These are phyloP conservation scores for Parastagonospora avenae DNA, from an alignment of 2,329 filamentous ascomycete genomes.

Conservation along the genomic window DNA sequence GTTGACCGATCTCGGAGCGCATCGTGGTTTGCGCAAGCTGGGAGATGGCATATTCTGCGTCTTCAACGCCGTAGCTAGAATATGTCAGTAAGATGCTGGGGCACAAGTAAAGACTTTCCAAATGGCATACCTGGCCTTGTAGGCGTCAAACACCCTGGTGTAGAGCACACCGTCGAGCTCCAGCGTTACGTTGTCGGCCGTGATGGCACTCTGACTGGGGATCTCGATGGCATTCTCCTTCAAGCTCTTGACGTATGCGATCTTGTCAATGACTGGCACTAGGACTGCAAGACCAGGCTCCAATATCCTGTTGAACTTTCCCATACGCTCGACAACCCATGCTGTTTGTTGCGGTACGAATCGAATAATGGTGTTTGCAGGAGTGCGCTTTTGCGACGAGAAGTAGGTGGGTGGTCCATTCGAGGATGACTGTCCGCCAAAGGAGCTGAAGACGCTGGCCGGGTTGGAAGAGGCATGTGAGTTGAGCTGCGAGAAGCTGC, in stretches of 20 bases:
- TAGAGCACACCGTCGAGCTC: constrained; percentile 96
- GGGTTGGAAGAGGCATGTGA: constrained; percentile 32
- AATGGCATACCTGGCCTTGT: constrained; percentile 84
- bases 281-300: constrained; percentile 89
- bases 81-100: constrained; percentile 13
- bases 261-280: constrained; percentile 89
- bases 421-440: constrained; percentile 31
- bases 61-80: constrained; percentile 90
- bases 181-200: constrained; percentile 95
- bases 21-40: constrained; percentile 98
- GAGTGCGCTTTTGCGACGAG: constrained; percentile 67
- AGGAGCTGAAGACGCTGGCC: constrained; percentile 35
- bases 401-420: constrained; percentile 75
- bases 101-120: background rate
- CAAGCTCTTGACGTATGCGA: constrained; percentile 96
- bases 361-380: constrained; percentile 91
- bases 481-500: constrained; percentile 40
- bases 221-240: constrained; percentile 98
- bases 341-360: constrained; percentile 99
- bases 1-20: constrained; percentile 96
- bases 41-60: constrained; percentile 97
- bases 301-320: constrained; percentile 91
- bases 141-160: constrained; percentile 95
- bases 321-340: constrained; percentile 99
- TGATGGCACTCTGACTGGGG: constrained; percentile 95